phyloP scores from a whole-genome alignment of 2,329 filamentous ascomycete species.

The Scedosporium boydii region DNA sequence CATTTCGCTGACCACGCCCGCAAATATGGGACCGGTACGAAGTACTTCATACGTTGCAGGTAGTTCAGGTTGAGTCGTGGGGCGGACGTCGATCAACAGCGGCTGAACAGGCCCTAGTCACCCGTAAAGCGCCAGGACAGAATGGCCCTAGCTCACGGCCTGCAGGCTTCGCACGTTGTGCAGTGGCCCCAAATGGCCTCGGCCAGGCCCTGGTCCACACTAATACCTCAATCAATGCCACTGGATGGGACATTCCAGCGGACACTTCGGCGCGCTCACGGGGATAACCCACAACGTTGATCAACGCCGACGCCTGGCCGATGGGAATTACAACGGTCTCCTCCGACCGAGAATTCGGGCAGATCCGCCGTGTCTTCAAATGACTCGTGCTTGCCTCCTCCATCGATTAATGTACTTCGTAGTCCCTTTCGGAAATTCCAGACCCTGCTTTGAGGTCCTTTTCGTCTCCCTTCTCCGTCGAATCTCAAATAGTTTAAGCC shows the following conservation, averaged over 20 bases:
- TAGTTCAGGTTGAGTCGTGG: not conserved
- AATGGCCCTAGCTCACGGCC: not conserved
- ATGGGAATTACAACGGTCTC: not conserved
- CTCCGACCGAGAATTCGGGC: not conserved
- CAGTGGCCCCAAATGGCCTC: not conserved
- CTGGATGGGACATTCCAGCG: not conserved
- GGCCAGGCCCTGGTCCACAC: not conserved
- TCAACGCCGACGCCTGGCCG: not conserved
- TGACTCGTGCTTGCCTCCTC: not conserved
- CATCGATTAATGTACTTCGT: no score
- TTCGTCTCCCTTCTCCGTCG: no score
- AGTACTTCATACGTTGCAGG: no score
- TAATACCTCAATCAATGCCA: not conserved
- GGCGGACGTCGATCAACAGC: constrained; percentile 3
- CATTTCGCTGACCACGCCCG: no score
- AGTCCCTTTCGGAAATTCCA: no score
- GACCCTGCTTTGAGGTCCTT: no score
- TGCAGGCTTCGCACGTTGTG: not conserved
- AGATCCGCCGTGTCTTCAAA: not conserved
- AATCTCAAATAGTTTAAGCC: no score
- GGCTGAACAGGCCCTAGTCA: not conserved
- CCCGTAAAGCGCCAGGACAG: not conserved
- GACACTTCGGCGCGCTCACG: not conserved
- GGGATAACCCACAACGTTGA: not conserved
- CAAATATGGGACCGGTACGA: not conserved